Conservation (phyloP, 1,139 yeast species). For the Petasospora fabianii region DNA sequence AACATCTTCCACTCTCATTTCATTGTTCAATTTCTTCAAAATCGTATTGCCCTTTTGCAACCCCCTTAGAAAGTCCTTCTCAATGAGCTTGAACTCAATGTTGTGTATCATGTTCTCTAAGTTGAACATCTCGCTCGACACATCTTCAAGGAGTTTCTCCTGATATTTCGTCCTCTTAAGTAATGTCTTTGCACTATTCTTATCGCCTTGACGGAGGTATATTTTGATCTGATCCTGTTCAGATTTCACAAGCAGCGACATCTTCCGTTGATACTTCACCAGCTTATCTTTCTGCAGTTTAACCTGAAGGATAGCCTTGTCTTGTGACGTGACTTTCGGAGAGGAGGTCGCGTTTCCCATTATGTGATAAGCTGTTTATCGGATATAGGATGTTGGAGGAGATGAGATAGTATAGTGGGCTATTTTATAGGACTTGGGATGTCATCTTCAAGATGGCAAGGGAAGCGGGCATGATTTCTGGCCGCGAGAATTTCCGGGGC, state of each 20-base stretch:
- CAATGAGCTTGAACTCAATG: constrained; percentile 86
- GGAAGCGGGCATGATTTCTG: too few species aligned
- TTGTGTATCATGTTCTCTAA: constrained; percentile 69
- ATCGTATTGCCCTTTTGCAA: constrained; percentile 76
- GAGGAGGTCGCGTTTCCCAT: constrained; percentile 26
- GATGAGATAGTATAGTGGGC: neutral
- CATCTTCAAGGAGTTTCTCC: constrained; percentile 59
- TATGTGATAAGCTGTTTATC: neutral
- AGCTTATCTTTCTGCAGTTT: constrained; percentile 86
- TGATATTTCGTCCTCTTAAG: constrained; percentile 81
- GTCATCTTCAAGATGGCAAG: too few species aligned
- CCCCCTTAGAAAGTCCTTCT: constrained; percentile 78
- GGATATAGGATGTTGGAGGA: neutral
- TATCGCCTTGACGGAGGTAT: constrained; percentile 26
- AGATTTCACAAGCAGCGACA: constrained; percentile 46
- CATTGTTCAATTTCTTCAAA: constrained; percentile 68
- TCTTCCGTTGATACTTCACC: constrained; percentile 65
- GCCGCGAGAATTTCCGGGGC: too few species aligned
- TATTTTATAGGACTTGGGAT: too few species aligned
- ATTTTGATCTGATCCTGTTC: constrained; percentile 30
- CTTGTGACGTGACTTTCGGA: constrained; percentile 73
- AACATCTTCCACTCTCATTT: constrained; percentile 74
- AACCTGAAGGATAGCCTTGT: constrained; percentile 77
- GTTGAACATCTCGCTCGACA: constrained; percentile 74
- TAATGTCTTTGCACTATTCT: constrained; percentile 55